Percentiles rank a stretch among this genome's conserved stretches.
Conservation (phyloP, 441 rosid species). For the Populus hybrid region DNA sequence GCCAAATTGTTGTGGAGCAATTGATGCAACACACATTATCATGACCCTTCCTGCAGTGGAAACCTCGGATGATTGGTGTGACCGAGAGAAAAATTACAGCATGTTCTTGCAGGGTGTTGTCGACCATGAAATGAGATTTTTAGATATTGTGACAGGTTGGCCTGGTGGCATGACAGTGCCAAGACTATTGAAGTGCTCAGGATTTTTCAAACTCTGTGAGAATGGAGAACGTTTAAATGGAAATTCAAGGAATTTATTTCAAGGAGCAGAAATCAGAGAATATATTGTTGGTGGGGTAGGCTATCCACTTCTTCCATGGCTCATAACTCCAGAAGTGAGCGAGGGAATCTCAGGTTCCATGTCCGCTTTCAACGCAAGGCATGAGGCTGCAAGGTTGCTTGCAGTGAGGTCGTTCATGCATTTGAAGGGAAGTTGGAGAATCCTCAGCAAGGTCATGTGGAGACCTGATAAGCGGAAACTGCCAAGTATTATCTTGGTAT, state of each 20-base stretch:
- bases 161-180: conserved; percentile 57
- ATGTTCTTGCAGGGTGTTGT: conserved; percentile 66
- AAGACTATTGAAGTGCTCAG: conserved; percentile 47
- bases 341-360: conserved; percentile 40
- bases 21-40: conserved; percentile 55
- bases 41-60: conserved; percentile 58
- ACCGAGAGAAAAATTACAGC: conserved; percentile 57
- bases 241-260: conserved; percentile 31
- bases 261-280: conserved; percentile 50
- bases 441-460: conserved; percentile 70
- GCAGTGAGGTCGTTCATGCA: conserved; percentile 54
- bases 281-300: conserved; percentile 62
- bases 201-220: conserved; percentile 45
- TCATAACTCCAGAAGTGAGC: conserved; percentile 48
- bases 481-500: conserved; percentile 65
- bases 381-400: conserved; percentile 37
- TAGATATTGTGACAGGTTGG: conserved; percentile 73
- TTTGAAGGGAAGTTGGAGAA: conserved; percentile 62
- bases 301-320: conserved; percentile 61
- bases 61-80: conserved; percentile 50
- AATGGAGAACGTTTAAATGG: conserved; percentile 54
- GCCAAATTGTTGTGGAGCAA: conserved; percentile 66
- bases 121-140: conserved; percentile 62
- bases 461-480: conserved; percentile 63
- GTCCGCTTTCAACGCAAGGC: conserved; percentile 47